Evolutionary conservation across 140 eudicot species (phyloP).

Genomic region (Oenanthe javanica): DNA sequence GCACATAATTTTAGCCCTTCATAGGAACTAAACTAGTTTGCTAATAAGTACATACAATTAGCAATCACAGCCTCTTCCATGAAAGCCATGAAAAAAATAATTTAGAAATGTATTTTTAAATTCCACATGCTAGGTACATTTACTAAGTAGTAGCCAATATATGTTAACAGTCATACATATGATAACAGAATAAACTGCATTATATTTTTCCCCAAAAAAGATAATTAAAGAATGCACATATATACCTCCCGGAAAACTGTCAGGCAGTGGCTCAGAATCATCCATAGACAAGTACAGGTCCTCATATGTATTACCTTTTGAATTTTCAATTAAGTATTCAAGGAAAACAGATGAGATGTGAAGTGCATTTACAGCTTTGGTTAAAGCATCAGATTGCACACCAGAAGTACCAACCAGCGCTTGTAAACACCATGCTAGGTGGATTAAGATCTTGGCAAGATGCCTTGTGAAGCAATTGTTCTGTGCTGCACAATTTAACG

Average conservation of each 20-base stretch:
- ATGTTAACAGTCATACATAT: not conserved
- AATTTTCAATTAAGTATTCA: conserved; percentile 64
- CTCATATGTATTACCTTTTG: conserved; percentile 49
- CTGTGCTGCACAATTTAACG: conserved; percentile 44
- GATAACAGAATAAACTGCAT: not conserved
- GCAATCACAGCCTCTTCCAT: not conserved
- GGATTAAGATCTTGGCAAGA: conserved; percentile 80
- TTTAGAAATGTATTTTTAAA: not conserved
- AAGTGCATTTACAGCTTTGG: conserved; percentile 78
- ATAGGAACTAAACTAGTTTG: not conserved
- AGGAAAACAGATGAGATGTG: conserved; percentile 74
- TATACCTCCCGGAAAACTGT: conserved; percentile 52
- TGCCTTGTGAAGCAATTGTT: conserved; percentile 79
- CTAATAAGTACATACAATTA: not conserved
- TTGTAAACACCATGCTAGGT: conserved; percentile 79
- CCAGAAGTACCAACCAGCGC: conserved; percentile 50
- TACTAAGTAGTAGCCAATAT: not conserved
- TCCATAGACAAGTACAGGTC: conserved; percentile 58
- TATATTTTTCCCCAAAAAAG: not conserved
- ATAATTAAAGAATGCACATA: not conserved
- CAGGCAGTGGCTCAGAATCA: conserved; percentile 39
- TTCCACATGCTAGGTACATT: not conserved
- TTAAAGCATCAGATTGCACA: conserved; percentile 33
- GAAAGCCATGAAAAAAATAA: not conserved
- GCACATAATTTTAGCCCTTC: not conserved